phyloP scores from a whole-genome alignment of 148 eudicot species.

The Fagopyrum tataricum region DNA sequence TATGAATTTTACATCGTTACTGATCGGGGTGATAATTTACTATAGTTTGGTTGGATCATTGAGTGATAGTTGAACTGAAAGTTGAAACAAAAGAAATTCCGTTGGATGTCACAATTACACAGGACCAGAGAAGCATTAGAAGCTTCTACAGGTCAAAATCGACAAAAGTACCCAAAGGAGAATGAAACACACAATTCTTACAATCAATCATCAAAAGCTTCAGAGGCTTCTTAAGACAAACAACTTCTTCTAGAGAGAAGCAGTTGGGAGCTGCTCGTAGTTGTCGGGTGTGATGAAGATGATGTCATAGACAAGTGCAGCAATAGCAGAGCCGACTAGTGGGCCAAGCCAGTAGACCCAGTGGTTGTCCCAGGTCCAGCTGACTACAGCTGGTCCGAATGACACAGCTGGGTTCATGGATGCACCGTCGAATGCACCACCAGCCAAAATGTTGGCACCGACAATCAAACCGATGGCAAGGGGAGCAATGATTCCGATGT shows the following conservation, averaged over 20 bases:
- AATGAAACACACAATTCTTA: conserved; percentile 8
- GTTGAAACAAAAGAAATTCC: conserved; percentile 6
- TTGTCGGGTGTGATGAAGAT: conserved; percentile 40
- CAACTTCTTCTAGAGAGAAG: background rate
- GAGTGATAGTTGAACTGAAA: background rate
- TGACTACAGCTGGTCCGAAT: conserved; percentile 81
- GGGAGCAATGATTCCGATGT: conserved; percentile 72
- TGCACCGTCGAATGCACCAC: conserved; percentile 88
- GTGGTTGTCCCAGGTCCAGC: conserved; percentile 83
- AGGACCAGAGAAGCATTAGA: background rate
- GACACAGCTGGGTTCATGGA: conserved; percentile 95
- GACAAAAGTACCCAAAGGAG: background rate
- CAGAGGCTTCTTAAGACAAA: background rate
- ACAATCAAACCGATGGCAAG: conserved; percentile 82
- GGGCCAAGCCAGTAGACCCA: conserved; percentile 96
- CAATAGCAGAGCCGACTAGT: conserved; percentile 51
- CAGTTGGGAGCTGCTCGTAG: conserved; percentile 56
- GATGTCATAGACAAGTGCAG: conserved; percentile 54
- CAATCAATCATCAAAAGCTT: background rate
- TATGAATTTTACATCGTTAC: background rate
- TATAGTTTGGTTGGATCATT: background rate
- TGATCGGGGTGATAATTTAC: background rate
- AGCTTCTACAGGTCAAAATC: background rate
- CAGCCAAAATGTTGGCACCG: conserved; percentile 84
- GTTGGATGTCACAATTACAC: conserved; percentile 11